A percentile compares a stretch with the other conserved stretches of the same genome.
Evolutionary conservation across 2,329 filamentous ascomycete genomes (phyloP).

Genomic region (Nemania abortiva): DNA sequence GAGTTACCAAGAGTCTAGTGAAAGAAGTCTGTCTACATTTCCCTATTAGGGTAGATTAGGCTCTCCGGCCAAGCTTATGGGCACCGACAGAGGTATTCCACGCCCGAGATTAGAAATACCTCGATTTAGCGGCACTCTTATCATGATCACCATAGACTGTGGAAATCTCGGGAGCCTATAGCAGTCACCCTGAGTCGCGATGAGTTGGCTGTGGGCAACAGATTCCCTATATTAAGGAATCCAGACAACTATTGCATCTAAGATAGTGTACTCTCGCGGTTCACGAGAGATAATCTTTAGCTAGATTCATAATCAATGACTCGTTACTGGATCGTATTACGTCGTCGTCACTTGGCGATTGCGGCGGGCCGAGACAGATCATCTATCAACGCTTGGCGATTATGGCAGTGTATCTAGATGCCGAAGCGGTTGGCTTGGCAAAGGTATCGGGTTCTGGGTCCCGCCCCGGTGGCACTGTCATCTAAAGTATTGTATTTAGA

Average conservation of each 20-base stretch:
- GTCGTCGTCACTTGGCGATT: slow-evolving; percentile 38
- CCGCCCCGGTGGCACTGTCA: background rate
- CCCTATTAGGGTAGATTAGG: background rate
- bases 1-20: slow-evolving; percentile 1
- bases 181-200: background rate
- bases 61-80: slow-evolving; percentile 5
- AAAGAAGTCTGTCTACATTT: background rate
- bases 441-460: background rate
- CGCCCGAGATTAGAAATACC: background rate
- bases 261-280: background rate
- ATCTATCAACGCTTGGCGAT: slow-evolving; percentile 17
- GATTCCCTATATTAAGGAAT: background rate
- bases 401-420: slow-evolving; percentile 1
- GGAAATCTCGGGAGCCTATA: background rate
- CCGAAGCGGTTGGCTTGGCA: slow-evolving; percentile 14
- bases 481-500: background rate
- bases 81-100: background rate
- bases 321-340: background rate
- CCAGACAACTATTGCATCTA: background rate
- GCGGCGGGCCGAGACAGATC: slow-evolving; percentile 14
- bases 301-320: background rate
- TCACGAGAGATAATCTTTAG: background rate
- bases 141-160: background rate
- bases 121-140: background rate
- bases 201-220: background rate